phyloP scores from a whole-genome alignment of 208 protist species.

The Crithidia brevicula region DNA sequence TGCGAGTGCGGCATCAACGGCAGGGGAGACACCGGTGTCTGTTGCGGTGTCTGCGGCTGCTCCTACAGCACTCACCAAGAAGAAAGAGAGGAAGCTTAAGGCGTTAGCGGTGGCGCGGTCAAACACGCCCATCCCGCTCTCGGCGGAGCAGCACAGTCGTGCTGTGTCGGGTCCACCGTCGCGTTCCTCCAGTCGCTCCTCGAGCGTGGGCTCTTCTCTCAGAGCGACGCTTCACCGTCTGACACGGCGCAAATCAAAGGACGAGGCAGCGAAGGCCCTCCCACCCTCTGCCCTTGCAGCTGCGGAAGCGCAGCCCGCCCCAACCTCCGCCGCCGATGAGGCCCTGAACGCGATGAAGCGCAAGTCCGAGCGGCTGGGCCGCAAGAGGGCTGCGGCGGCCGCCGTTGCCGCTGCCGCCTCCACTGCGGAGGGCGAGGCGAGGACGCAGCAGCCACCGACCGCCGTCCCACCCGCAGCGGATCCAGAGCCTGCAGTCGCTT shows the following conservation, averaged over 20 bases:
- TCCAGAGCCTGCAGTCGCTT: too few relatives aligned
- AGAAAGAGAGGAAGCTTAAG: not conserved
- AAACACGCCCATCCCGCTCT: not conserved
- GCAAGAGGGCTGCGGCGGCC: conserved; percentile 2
- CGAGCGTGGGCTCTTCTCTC: conserved; percentile 3
- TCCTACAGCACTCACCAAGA: not conserved
- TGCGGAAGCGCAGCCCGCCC: not conserved
- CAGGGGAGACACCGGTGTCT: too few relatives aligned
- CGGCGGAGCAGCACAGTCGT: conserved; percentile 1
- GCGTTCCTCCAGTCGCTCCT: not conserved
- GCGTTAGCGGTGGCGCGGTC: not conserved
- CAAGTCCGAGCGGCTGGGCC: conserved; percentile 12
- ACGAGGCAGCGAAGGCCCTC: not conserved
- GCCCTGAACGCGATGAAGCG: conserved; percentile 1
- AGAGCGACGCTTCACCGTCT: conserved; percentile 2
- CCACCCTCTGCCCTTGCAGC: not conserved
- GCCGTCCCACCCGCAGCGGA: too few relatives aligned
- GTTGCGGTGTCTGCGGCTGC: not conserved
- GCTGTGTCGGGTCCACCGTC: not conserved
- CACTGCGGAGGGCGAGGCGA: not conserved
- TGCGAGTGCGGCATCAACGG: too few relatives aligned
- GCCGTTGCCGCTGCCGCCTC: not conserved
- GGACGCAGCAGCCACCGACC: not conserved
- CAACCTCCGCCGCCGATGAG: conserved; percentile 10
- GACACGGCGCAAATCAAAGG: not conserved